phyloP scores from a whole-genome alignment of 768 basidiomycete species.

The Russula sp. region DNA sequence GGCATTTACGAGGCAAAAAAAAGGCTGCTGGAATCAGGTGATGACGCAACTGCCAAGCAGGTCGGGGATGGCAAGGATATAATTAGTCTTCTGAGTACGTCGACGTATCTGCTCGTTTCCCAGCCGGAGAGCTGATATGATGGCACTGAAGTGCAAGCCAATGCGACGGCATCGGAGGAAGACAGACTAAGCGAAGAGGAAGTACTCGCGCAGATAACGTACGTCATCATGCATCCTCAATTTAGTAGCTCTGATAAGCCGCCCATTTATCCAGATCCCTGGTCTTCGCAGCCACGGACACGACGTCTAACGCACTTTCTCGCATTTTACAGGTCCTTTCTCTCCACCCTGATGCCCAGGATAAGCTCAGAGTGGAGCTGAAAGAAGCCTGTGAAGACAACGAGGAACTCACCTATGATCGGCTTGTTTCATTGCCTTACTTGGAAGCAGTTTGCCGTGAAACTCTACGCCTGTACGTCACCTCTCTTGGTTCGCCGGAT shows the following conservation, averaged over 20 bases:
- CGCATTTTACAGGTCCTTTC: conserved; percentile 25
- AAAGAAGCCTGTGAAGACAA: conserved; percentile 16
- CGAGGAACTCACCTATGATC: conserved; percentile 30
- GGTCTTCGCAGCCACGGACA: conserved; percentile 29
- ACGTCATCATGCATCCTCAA: background rate
- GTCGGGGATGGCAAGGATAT: conserved; percentile 41
- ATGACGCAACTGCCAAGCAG: conserved; percentile 31
- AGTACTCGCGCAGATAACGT: conserved; percentile 31
- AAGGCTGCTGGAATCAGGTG: conserved; percentile 31
- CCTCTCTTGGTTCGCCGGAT: too few species aligned
- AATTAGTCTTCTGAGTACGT: conserved; percentile 41
- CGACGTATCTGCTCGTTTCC: background rate
- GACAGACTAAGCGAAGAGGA: conserved; percentile 35
- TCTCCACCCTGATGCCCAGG: conserved; percentile 26
- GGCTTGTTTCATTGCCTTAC: conserved; percentile 26
- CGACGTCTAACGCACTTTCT: conserved; percentile 16
- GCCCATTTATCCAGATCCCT: conserved; percentile 21
- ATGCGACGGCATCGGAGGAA: conserved; percentile 31
- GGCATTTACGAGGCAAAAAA: conserved; percentile 32
- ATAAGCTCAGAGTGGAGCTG: too few species aligned
- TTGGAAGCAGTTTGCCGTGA: too few species aligned
- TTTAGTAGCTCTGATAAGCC: background rate
- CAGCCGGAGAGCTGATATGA: background rate
- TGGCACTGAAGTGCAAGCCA: conserved; percentile 33
- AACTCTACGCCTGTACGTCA: too few species aligned